A percentile compares a stretch with the other conserved stretches of the same genome.
Conservation (phyloP, 306 rosid species). For the Rosa multiflora region DNA sequence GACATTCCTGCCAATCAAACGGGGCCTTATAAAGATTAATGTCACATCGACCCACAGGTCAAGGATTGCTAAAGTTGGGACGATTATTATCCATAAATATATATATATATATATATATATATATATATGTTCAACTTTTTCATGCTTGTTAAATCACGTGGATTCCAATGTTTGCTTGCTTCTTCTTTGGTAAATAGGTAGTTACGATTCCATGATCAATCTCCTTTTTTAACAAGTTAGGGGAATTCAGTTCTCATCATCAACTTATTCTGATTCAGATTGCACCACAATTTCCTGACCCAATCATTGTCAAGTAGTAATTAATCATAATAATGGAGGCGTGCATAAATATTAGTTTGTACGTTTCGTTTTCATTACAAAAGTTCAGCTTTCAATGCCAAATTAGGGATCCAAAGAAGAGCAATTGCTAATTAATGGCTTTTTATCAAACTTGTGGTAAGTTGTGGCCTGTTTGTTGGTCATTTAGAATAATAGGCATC, state of each 20-base stretch:
- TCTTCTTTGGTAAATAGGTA: background rate
- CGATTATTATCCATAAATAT: background rate
- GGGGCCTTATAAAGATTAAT: background rate
- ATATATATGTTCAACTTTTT: background rate
- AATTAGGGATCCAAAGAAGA: background rate
- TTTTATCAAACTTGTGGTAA: no score
- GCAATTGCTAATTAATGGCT: background rate
- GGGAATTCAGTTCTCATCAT: background rate
- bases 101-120: no score
- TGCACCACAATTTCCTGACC: background rate
- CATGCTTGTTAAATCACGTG: background rate
- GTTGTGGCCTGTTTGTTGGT: no score
- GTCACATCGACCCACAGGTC: background rate
- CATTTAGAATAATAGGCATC: no score
- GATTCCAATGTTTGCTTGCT: constrained; percentile 1
- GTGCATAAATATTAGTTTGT: background rate
- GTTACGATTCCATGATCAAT: background rate
- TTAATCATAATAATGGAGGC: background rate
- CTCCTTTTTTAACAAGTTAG: constrained; percentile 10
- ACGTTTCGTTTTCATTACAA: background rate
- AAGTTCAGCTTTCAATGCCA: background rate
- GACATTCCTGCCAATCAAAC: no score
- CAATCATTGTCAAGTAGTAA: background rate
- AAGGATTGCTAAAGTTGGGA: background rate
- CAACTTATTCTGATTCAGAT: background rate